These are phyloP conservation scores for Rhododendron henanense DNA, from an alignment of 148 eudicot species.

Conservation along the genomic window DNA sequence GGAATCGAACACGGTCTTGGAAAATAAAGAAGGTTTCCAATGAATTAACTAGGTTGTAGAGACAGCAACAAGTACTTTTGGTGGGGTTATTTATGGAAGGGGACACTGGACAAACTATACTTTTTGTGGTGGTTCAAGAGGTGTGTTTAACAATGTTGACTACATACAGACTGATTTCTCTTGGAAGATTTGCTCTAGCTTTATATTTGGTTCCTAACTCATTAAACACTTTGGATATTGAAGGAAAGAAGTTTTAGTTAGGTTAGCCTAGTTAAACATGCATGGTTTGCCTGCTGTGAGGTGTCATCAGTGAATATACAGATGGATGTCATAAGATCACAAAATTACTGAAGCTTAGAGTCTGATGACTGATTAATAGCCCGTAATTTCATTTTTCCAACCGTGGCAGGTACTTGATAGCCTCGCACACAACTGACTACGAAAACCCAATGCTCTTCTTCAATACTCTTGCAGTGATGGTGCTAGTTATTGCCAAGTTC, in stretches of 20 bases:
- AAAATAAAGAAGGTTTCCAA: background rate
- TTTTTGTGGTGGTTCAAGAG: background rate
- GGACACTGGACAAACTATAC: background rate
- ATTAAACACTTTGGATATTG: background rate
- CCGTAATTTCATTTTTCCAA: background rate
- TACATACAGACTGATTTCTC: background rate
- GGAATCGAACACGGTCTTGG: background rate
- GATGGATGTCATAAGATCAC: background rate
- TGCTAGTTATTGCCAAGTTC: slow-evolving; percentile 87
- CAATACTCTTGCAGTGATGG: slow-evolving; percentile 73
- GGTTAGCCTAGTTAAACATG: background rate
- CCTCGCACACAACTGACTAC: slow-evolving; percentile 93
- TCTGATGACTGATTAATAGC: background rate
- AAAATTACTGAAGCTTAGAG: background rate
- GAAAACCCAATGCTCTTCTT: slow-evolving; percentile 89
- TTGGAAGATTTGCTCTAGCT: background rate
- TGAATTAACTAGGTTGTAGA: background rate
- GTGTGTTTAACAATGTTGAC: background rate
- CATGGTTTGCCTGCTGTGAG: background rate
- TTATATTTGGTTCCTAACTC: background rate
- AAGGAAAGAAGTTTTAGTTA: background rate
- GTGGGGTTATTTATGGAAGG: background rate
- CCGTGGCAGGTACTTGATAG: slow-evolving; percentile 72
- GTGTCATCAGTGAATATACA: background rate
- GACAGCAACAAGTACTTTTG: background rate